Conservation (phyloP, 129 eudicot species). For the Chrysanthemum seticuspe region DNA sequence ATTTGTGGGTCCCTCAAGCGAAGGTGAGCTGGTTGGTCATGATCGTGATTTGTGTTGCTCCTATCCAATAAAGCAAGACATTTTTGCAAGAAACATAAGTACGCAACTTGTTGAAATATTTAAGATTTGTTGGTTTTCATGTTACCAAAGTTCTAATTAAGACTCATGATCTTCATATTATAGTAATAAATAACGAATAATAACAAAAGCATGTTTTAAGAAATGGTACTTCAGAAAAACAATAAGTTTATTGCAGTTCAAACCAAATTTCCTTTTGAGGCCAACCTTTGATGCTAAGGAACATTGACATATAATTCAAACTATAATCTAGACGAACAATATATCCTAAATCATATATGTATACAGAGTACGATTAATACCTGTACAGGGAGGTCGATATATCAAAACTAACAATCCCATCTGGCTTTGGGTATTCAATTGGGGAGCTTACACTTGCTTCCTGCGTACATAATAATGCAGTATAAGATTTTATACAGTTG, state of each 20-base stretch:
- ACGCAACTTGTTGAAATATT: background rate
- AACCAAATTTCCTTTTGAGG: background rate
- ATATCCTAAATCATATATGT: background rate
- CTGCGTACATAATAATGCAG: slow-evolving; percentile 35
- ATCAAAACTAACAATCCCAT: slow-evolving; percentile 85
- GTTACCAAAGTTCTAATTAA: background rate
- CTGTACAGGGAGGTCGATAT: slow-evolving; percentile 85
- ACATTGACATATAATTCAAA: background rate
- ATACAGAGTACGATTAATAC: slow-evolving; percentile 32
- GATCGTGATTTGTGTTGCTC: slow-evolving; percentile 98
- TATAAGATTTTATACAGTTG: too few species aligned
- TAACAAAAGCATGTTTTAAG: background rate
- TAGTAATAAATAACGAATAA: background rate
- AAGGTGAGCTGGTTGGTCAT: slow-evolving; percentile 98
- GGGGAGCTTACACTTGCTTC: slow-evolving; percentile 64
- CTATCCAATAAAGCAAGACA: slow-evolving; percentile 32
- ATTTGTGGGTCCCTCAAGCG: slow-evolving; percentile 64
- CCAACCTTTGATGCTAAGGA: background rate
- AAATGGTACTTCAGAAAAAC: slow-evolving; percentile 2
- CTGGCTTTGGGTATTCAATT: slow-evolving; percentile 88
- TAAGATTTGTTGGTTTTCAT: background rate
- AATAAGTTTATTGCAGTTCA: background rate
- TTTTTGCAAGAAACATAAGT: background rate
- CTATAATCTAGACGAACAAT: background rate
- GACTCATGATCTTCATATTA: background rate